phyloP scores from a whole-genome alignment of 306 rosid genomes.

The Astragalus membranaceus region DNA sequence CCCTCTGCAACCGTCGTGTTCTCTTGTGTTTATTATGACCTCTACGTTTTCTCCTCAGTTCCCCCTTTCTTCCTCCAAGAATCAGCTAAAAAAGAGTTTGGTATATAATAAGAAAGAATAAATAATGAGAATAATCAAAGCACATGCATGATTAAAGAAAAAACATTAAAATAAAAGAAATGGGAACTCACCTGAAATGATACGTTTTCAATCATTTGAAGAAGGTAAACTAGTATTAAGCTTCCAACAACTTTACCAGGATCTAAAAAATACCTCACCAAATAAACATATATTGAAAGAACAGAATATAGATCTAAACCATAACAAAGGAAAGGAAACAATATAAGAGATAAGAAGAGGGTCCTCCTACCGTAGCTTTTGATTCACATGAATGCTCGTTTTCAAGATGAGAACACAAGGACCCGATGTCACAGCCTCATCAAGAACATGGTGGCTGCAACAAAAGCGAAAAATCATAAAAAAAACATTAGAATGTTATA shows the following conservation, averaged over 20 bases:
- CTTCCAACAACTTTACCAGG: conserved; percentile 9
- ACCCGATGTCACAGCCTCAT: conserved; percentile 80
- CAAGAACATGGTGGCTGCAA: conserved; percentile 85
- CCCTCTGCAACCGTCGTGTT: too few species aligned
- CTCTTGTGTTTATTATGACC: too few species aligned
- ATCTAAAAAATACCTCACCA: neutral
- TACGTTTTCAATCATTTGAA: conserved; percentile 2
- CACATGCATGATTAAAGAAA: too few species aligned
- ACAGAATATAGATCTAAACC: conserved; percentile 17
- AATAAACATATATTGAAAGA: neutral
- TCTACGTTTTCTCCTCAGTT: too few species aligned
- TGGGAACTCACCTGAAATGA: too few species aligned
- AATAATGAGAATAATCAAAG: too few species aligned
- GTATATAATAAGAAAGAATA: too few species aligned
- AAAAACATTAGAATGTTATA: too few species aligned
- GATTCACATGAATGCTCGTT: conserved; percentile 90
- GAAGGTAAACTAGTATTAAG: neutral
- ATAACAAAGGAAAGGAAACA: neutral
- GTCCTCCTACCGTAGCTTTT: conserved; percentile 56
- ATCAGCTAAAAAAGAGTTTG: too few species aligned
- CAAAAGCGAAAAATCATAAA: too few species aligned
- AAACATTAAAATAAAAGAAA: too few species aligned
- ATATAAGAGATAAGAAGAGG: neutral
- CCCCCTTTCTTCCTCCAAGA: too few species aligned
- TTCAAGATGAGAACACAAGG: conserved; percentile 88